phyloP scores from a whole-genome alignment of 2,329 filamentous ascomycete species.

The Trichoderma brevicompactum region DNA sequence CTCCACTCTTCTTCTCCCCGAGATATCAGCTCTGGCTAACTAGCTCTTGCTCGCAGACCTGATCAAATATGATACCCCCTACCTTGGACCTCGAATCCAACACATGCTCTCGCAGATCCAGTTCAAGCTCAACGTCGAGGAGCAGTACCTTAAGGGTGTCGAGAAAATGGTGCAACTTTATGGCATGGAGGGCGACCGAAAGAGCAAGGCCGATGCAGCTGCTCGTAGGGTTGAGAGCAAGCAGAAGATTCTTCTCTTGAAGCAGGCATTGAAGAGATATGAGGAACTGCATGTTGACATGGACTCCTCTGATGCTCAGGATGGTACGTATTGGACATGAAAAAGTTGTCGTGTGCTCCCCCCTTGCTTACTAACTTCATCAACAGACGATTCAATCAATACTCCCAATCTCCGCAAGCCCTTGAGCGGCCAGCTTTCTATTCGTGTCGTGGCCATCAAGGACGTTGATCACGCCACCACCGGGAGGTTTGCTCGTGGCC shows the following conservation, averaged over 20 bases:
- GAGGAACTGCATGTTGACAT: constrained; percentile 96
- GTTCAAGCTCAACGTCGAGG: constrained; percentile 98
- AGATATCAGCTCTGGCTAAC: constrained; percentile 13
- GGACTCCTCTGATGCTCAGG: constrained; percentile 74
- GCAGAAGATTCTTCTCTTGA: constrained; percentile 94
- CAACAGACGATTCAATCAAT: constrained; percentile 90
- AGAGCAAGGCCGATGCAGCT: constrained; percentile 92
- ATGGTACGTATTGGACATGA: constrained; percentile 65
- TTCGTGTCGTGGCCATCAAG: constrained; percentile 85
- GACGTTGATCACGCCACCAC: constrained; percentile 93
- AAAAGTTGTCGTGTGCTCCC: constrained; percentile 27
- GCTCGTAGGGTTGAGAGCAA: constrained; percentile 90
- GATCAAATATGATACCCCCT: constrained; percentile 97
- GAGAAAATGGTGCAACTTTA: constrained; percentile 99
- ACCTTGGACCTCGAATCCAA: constrained; percentile 95
- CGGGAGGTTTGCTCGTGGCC: constrained; percentile 82
- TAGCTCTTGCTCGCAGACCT: constrained; percentile 65
- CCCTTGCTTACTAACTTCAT: not conserved
- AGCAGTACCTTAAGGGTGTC: constrained; percentile 97
- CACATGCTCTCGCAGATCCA: constrained; percentile 98
- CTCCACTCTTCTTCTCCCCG: not conserved
- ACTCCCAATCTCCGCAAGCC: constrained; percentile 94
- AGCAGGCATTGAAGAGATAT: constrained; percentile 94
- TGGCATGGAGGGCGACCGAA: constrained; percentile 94
- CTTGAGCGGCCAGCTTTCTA: constrained; percentile 85